Evolutionary conservation across 129 eudicot species (phyloP), one percentile per base, ranked within the genome.

Genomic region (Arctium minus): DNA sequence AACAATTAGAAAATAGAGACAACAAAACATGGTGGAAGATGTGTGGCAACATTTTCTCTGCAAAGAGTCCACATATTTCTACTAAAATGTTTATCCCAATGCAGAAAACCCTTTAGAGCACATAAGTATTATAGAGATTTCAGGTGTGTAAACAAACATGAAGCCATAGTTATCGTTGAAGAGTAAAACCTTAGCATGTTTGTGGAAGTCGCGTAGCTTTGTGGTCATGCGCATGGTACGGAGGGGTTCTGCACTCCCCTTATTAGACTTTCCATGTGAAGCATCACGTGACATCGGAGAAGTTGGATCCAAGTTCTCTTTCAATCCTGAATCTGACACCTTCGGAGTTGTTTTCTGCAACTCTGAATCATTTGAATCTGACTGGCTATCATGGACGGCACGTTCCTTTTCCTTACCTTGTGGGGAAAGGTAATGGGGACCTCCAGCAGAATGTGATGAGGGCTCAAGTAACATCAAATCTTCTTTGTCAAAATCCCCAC

Each of bases 191-290:
- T 96, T 96, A 1, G 99, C 99, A 86, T 79, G 89, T 81, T 89
- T 93, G 82, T 93, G 94, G 77, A 93, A 93, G 88, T 96, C 99
- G 12, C 99, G 99, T 53, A 96, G 89, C 90, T 90, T 96, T 74
- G 97, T 80, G 78, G 97, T 93, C 88, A 96, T 79, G 35, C 92
- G 85, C 86, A 89, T 84, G 88, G 90, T 87, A 83, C 87, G 92
- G 29, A 85, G 88, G 30, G 97, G 90, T 76, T 95, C 98, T 12
- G 90, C 85, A 75, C 87, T 89, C 76, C 96, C 93, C 79, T 85
- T 96, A 82, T 76, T 80, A 37, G 70, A 78, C 90, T 90, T 96
- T 60, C 98, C 97, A 73, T 85, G 98, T 86, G 91, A 93, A 70
- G 88, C 84, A 76, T 93, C 98, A 48, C 94, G 90, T 71, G 93